These are phyloP conservation scores for Cryptosporidium viatorum DNA, from an alignment of 169 alveolate species.

Conservation along the genomic window DNA sequence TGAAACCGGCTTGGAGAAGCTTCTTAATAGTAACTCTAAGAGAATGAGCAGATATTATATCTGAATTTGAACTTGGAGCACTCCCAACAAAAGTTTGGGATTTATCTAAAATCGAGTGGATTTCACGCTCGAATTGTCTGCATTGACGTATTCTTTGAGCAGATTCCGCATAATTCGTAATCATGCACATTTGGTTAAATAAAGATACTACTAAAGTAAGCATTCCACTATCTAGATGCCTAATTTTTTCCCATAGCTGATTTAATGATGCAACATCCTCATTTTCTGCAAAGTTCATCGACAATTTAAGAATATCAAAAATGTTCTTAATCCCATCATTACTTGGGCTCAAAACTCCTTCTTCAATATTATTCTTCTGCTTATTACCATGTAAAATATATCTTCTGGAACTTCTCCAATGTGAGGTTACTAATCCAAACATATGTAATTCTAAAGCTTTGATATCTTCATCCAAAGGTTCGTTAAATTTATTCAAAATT, in stretches of 20 bases:
- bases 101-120: conserved; percentile 52
- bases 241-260: conserved; percentile 30
- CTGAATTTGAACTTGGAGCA: neutral
- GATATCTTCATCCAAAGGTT: conserved; percentile 66
- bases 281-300: conserved; percentile 50
- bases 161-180: conserved; percentile 81
- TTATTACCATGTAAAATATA: neutral
- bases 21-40: conserved; percentile 22
- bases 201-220: conserved; percentile 78
- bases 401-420: conserved; percentile 53
- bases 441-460: conserved; percentile 62
- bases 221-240: conserved; percentile 53
- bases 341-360: conserved; percentile 11
- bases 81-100: neutral
- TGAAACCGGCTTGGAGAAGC: conserved; percentile 74
- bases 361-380: neutral
- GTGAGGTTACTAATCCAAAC: conserved; percentile 72
- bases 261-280: conserved; percentile 22
- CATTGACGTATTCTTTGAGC: conserved; percentile 83
- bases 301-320: conserved; percentile 50
- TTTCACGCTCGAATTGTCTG: conserved; percentile 77
- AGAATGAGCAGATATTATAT: conserved; percentile 21
- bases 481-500: conserved; percentile 28
- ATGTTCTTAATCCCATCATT: conserved; percentile 26
- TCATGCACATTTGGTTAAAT: conserved; percentile 80